Evolutionary conservation across 106 monocot species (phyloP), one percentile per base, ranked within the genome.

Genomic region (Acorus calamus): DNA sequence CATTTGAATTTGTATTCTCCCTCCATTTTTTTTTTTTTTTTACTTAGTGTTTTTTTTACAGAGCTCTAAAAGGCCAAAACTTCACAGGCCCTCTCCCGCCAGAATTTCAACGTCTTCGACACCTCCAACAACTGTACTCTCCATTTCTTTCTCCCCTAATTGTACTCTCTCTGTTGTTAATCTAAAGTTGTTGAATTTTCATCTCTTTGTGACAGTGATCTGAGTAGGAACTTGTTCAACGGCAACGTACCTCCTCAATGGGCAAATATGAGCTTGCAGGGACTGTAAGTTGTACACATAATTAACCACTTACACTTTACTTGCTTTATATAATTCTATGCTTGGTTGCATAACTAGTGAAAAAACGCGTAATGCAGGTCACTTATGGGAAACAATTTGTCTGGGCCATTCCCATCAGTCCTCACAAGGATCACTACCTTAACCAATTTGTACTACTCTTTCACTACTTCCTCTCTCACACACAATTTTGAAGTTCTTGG

Each of bases 341-440:
- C 47, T 63, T 44, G 11, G 14, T 47, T 2, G 0, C 14, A 3
- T 44, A 28, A 55, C 55, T 14, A 52, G 14, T 62, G 47, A 10
- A 42, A 68, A 60, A 9, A 13, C 11, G 13, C 10, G 63, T 8
- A 4, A 46, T 69, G 52, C 62, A 86, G 86, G 60, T 76, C 64
- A 4, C 55, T 86, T 0, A 76, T 83, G 80, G 86, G 66, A 53
- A 91, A 91, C 50, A 70, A 71, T n/a, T 74, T 91, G 43, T 79
- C 80, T 3, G 90, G 90, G 11, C 76, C 77, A 6, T 91, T 91
- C 66, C 90, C 90, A 0, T n/a, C 50, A 42, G 65, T 61, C 1
- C 73, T 91, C n/a, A 78, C 81, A n/a, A 73, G 74, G 45, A 86
- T 91, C 52, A 83, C 73, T 28, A 83, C 65, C 42, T 58, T 89